Percentiles rank a stretch among this genome's conserved stretches.
phyloP scores from a whole-genome alignment of 768 basidiomycete genomes.

The Russula ochroleuca region DNA sequence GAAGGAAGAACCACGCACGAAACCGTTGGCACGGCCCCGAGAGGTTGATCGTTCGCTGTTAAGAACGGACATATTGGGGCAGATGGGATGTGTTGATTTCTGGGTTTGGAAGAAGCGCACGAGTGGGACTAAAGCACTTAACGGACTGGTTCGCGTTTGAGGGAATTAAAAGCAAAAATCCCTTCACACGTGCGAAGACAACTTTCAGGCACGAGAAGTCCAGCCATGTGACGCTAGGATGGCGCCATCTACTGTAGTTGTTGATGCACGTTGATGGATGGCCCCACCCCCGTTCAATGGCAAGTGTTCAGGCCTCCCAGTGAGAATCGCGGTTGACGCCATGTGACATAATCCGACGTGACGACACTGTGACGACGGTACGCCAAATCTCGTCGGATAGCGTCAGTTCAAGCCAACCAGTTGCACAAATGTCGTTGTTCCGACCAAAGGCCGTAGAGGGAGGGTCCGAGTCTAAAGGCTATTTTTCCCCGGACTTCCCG shows the following conservation, averaged over 20 bases:
- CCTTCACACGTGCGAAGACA: background rate
- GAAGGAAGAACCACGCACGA: background rate
- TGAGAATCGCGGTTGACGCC: no score
- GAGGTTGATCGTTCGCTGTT: constrained; percentile 12
- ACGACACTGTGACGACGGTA: no score
- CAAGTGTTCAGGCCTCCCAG: no score
- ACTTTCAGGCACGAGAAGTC: background rate
- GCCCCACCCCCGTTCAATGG: background rate
- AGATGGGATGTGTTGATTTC: background rate
- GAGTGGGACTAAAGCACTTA: background rate
- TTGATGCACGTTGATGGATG: background rate
- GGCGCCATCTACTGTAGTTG: background rate
- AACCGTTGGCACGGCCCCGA: constrained; percentile 4
- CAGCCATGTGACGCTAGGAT: background rate
- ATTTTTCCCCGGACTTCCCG: no score
- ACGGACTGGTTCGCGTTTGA: background rate
- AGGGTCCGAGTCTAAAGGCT: no score
- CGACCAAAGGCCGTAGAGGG: no score
- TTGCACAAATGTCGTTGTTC: no score
- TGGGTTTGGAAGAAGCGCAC: background rate
- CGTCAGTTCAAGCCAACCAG: no score
- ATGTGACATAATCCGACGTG: no score
- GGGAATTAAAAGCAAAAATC: background rate
- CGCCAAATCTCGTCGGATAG: no score
- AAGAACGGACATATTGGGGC: background rate